phyloP scores from a whole-genome alignment of 371 early-diverging fungal genomes.

The Nosema granulosis region DNA sequence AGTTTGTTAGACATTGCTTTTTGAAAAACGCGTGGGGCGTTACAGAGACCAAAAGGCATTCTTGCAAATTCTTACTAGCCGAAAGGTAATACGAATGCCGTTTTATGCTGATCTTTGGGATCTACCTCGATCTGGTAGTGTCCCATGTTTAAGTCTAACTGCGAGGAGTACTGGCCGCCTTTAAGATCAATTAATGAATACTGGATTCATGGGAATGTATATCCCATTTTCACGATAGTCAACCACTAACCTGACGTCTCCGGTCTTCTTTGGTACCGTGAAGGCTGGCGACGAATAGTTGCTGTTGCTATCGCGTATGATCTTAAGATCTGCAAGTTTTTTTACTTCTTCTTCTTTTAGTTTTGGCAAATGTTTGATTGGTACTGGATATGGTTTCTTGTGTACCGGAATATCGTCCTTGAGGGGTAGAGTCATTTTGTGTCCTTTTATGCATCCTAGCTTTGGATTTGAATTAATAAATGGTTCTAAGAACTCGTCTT shows the following conservation, averaged over 20 bases:
- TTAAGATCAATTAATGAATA: too few relatives aligned
- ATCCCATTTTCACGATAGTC: too few relatives aligned
- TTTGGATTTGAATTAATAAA: too few relatives aligned
- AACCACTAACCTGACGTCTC: conserved; percentile 27
- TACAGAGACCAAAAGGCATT: conserved; percentile 38
- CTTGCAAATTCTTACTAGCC: conserved; percentile 64
- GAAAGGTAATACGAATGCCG: conserved; percentile 62
- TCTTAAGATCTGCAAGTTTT: background rate
- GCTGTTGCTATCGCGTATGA: conserved; percentile 7
- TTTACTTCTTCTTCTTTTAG: conserved; percentile 11
- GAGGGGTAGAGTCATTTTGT: too few relatives aligned
- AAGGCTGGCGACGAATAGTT: conserved; percentile 16
- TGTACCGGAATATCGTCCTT: too few relatives aligned
- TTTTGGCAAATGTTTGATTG: too few relatives aligned
- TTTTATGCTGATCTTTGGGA: conserved; percentile 54
- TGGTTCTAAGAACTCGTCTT: too few relatives aligned
- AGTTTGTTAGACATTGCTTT: conserved; percentile 44
- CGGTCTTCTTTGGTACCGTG: conserved; percentile 24
- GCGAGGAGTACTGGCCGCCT: conserved; percentile 56
- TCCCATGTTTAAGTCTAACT: conserved; percentile 65
- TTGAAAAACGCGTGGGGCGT: conserved; percentile 50
- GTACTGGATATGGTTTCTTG: too few relatives aligned
- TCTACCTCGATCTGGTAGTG: conserved; percentile 66
- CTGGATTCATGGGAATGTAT: too few relatives aligned
- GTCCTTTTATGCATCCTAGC: too few relatives aligned